Conservation (phyloP, 192 early-diverging fungal genomes). For the Neocallimastix lanati region DNA sequence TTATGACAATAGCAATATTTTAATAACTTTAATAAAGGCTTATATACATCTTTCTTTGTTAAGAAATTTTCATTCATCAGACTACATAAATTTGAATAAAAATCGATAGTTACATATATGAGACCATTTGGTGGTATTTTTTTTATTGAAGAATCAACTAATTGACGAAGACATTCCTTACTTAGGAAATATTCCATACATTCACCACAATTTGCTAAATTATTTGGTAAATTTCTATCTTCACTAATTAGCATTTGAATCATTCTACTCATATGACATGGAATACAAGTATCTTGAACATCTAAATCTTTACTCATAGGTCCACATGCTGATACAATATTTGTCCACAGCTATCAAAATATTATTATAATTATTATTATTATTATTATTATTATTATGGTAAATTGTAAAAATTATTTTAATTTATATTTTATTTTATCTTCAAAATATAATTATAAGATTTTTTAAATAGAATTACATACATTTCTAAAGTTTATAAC, state of each 20-base stretch:
- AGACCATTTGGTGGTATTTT: background rate
- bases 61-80: background rate
- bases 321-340: background rate
- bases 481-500: too few relatives aligned
- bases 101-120: background rate
- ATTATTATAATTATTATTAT: too few relatives aligned
- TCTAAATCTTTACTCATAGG: background rate
- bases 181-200: background rate
- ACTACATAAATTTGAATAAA: background rate
- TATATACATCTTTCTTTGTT: background rate
- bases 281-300: background rate
- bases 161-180: background rate
- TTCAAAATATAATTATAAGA: too few relatives aligned
- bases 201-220: background rate
- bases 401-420: too few relatives aligned
- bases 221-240: background rate
- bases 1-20: background rate
- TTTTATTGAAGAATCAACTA: background rate
- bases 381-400: too few relatives aligned
- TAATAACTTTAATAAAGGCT: background rate
- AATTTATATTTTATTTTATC: too few relatives aligned
- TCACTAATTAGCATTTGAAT: background rate
- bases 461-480: too few relatives aligned
- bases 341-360: background rate
- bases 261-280: background rate